Percentiles rank a stretch among this genome's conserved stretches.
Evolutionary conservation across 2,329 filamentous ascomycete species (phyloP).

Genomic region (Erysiphe pulchra): DNA sequence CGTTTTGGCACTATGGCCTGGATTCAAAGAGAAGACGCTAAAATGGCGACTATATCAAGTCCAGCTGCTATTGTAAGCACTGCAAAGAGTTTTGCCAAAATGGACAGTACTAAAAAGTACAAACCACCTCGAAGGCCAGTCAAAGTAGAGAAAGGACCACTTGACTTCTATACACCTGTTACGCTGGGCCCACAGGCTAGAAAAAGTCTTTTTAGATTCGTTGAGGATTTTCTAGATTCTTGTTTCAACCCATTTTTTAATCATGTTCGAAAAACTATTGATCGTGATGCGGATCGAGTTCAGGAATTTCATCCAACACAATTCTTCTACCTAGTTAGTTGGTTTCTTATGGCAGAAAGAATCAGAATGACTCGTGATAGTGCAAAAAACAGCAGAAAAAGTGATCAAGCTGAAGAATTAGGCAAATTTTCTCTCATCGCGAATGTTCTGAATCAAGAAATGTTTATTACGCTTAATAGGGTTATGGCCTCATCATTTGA

Average conservation of each 20-base stretch:
- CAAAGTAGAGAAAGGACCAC: constrained; percentile 35
- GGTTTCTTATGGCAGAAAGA: constrained; percentile 77
- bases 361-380: constrained; percentile 33
- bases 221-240: constrained; percentile 82
- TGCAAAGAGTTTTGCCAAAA: constrained; percentile 51
- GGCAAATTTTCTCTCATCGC: constrained; percentile 73
- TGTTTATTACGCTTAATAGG: constrained; percentile 68
- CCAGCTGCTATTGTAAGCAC: constrained; percentile 60
- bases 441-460: constrained; percentile 78
- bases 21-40: constrained; percentile 69
- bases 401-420: constrained; percentile 22
- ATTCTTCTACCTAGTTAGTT: constrained; percentile 77
- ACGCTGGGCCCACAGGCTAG: constrained; percentile 47
- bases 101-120: constrained; percentile 79
- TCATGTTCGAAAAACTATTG: constrained; percentile 68
- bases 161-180: constrained; percentile 52
- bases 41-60: constrained; percentile 66
- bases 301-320: constrained; percentile 54
- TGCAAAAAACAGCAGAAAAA: constrained; percentile 16
- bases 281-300: constrained; percentile 66
- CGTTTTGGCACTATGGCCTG: constrained; percentile 94
- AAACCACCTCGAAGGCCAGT: constrained; percentile 45
- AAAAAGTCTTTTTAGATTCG: constrained; percentile 54
- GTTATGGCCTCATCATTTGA: constrained; percentile 58
- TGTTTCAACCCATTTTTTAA: constrained; percentile 82